These are phyloP conservation scores for Aspergillus sclerotialis DNA, from an alignment of 2,329 filamentous ascomycete genomes.

Conservation along the genomic window DNA sequence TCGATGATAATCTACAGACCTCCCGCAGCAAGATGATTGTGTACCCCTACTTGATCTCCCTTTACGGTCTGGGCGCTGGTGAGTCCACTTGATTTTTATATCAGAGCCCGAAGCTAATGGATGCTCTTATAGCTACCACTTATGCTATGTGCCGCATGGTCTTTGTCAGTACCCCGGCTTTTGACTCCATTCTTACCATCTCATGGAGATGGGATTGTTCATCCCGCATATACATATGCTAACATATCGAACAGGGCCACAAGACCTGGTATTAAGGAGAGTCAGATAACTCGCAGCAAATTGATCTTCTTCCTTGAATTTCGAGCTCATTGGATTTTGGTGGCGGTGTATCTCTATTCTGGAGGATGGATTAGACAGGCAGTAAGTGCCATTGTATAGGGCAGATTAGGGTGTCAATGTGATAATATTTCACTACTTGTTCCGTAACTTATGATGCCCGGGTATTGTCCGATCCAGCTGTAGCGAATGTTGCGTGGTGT, in stretches of 20 bases:
- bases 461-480: no score
- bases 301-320: constrained; percentile 4
- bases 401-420: constrained; percentile 25
- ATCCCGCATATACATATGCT: no score
- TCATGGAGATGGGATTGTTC: no score
- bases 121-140: constrained; percentile 19
- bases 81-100: constrained; percentile 19
- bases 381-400: constrained; percentile 26
- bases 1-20: constrained; percentile 33
- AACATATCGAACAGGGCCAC: constrained; percentile 44
- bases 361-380: constrained; percentile 19
- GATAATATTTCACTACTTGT: constrained; percentile 20
- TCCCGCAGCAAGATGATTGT: constrained; percentile 51
- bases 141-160: constrained; percentile 40
- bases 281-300: constrained; percentile 15
- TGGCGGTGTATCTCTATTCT: constrained; percentile 31
- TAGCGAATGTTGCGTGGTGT: no score
- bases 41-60: constrained; percentile 53
- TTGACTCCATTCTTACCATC: constrained; percentile 1
- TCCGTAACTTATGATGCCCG: no score
- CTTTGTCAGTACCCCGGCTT: constrained; percentile 26
- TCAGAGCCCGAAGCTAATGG: constrained; percentile 3
- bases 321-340: constrained; percentile 14
- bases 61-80: constrained; percentile 45
- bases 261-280: constrained; percentile 53